Evolutionary conservation across 2,329 filamentous ascomycete genomes (phyloP).

Genomic region (Drechslerella dactyloides): DNA sequence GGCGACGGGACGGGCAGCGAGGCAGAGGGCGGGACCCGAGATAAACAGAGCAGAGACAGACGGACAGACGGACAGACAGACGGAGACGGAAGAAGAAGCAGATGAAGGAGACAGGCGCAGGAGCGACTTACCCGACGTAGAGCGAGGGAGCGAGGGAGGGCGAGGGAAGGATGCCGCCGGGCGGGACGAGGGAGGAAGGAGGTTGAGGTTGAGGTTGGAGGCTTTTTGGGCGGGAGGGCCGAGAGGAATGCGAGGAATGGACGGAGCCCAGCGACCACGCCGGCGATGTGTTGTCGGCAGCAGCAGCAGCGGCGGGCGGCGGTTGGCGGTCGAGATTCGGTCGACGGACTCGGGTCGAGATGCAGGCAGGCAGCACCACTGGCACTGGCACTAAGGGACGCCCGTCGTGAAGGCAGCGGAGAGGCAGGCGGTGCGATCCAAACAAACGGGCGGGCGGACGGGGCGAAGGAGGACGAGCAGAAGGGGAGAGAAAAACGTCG

Average conservation of each 20-base stretch:
- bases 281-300: conserved; percentile 35
- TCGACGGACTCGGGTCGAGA: too few species aligned
- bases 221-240: conserved; percentile 17
- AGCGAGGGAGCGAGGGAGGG: neutral
- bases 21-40: neutral
- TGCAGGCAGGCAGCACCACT: too few species aligned
- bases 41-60: conserved; percentile 6
- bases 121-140: neutral
- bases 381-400: conserved; percentile 36
- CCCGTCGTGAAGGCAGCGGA: conserved; percentile 44
- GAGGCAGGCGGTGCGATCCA: conserved; percentile 20
- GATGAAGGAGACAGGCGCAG: too few species aligned
- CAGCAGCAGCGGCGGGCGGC: too few species aligned
- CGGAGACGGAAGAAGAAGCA: conserved; percentile 16
- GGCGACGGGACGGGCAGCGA: neutral
- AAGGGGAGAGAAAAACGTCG: conserved; percentile 19
- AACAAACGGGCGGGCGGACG: conserved; percentile 4
- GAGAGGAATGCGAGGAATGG: conserved; percentile 36
- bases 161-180: conserved; percentile 8
- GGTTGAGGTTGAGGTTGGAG: neutral
- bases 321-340: too few species aligned
- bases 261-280: conserved; percentile 10
- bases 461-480: neutral
- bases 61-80: conserved; percentile 6
- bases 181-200: conserved; percentile 45